These are phyloP conservation scores for Scedosporium apiospermum DNA, from an alignment of 2,329 filamentous ascomycete species.

Conservation along the genomic window DNA sequence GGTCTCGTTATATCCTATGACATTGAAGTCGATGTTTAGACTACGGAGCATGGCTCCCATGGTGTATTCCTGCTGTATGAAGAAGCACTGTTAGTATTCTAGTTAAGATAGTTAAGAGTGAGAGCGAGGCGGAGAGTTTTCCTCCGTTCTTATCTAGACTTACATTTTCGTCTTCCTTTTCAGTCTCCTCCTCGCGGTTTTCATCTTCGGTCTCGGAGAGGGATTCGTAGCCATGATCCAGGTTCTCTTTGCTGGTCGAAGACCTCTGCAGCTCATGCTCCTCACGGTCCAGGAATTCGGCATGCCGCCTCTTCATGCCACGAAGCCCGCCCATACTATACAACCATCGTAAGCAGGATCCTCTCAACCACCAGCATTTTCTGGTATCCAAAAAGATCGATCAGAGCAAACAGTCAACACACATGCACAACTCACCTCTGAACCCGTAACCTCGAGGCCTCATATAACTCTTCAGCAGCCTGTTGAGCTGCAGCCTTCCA, in stretches of 20 bases:
- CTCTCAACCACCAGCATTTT: neutral
- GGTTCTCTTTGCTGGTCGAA: too few relatives aligned
- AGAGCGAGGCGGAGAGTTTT: neutral
- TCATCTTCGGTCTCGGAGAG: too few relatives aligned
- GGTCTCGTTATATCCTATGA: slow-evolving; percentile 12
- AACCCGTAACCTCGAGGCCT: slow-evolving; percentile 1
- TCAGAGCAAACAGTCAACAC: neutral
- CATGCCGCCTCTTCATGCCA: neutral
- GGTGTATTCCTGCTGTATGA: slow-evolving; percentile 9
- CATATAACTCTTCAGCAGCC: slow-evolving; percentile 12
- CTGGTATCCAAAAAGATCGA: neutral
- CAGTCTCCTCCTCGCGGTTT: too few relatives aligned
- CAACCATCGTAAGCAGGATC: neutral
- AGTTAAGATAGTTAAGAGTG: neutral
- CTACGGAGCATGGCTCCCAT: slow-evolving; percentile 12
- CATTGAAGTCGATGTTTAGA: slow-evolving; percentile 10
- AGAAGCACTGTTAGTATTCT: neutral
- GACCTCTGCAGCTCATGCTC: neutral
- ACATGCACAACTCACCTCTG: slow-evolving; percentile 1
- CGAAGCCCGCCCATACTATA: neutral
- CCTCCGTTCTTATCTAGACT: neutral
- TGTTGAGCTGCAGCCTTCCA: slow-evolving; percentile 11
- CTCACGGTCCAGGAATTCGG: neutral
- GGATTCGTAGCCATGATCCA: too few relatives aligned
- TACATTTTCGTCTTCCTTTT: too few relatives aligned